A percentile compares a stretch with the other conserved stretches of the same genome.
Evolutionary conservation across 306 rosid genomes (phyloP).

Genomic region (Argentina anserina): DNA sequence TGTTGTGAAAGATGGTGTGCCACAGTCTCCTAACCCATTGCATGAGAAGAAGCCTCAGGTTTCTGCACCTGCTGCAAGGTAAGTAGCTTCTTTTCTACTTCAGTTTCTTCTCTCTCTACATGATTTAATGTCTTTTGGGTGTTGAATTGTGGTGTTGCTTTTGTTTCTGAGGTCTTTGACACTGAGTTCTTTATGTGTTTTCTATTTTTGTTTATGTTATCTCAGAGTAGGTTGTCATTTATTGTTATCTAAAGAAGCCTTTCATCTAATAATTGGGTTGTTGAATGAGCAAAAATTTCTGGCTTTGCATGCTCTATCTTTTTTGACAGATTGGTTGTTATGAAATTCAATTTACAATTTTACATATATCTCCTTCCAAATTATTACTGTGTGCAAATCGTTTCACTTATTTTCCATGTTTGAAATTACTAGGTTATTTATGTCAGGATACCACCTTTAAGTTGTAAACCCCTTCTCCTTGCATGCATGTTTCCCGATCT

Average conservation of each 20-base stretch:
- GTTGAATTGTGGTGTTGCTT: neutral
- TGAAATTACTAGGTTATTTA: neutral
- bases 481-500: conserved; percentile 6
- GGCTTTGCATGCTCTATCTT: conserved; percentile 5
- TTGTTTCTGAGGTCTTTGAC: too few species aligned
- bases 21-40: conserved; percentile 54
- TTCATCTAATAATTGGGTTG: too few species aligned
- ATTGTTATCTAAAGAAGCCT: too few species aligned
- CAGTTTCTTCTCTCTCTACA: neutral
- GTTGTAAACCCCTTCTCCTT: neutral
- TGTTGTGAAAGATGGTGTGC: conserved; percentile 48
- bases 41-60: conserved; percentile 69
- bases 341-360: conserved; percentile 9
- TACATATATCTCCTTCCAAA: conserved; percentile 6
- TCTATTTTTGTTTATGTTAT: too few species aligned
- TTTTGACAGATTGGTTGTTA: conserved; percentile 17
- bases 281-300: too few species aligned
- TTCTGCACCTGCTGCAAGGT: conserved; percentile 74
- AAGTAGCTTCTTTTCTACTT: conserved; percentile 12
- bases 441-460: neutral
- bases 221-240: too few species aligned
- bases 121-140: neutral
- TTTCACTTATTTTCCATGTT: conserved; percentile 11
- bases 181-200: too few species aligned
- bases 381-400: conserved; percentile 4